Evolutionary conservation across 352 stramenopile species (phyloP).

Genomic region (Phytophthora crassamura): DNA sequence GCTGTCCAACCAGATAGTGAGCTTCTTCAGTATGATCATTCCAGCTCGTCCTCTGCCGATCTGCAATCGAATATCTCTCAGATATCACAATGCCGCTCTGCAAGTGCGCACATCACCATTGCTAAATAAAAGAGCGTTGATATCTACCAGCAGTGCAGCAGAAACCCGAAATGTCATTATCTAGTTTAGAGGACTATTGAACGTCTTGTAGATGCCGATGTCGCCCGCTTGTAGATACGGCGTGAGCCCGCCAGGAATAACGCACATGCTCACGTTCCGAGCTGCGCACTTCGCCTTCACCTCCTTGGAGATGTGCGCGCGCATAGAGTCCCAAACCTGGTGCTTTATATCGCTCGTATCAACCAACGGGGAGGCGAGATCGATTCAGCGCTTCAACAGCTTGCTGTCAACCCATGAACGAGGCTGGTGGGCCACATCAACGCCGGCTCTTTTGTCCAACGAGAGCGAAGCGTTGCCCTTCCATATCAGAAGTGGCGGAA

Average conservation of each 20-base stretch:
- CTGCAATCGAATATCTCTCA: too few relatives aligned
- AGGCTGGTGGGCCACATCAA: slow-evolving; percentile 19
- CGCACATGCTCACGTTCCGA: not conserved
- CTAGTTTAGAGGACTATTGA: too few relatives aligned
- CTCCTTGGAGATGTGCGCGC: slow-evolving; percentile 25
- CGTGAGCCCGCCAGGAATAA: slow-evolving; percentile 15
- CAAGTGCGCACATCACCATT: too few relatives aligned
- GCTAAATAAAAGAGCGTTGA: too few relatives aligned
- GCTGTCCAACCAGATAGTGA: too few relatives aligned
- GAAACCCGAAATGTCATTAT: too few relatives aligned
- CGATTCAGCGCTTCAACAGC: slow-evolving; percentile 5
- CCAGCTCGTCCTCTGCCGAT: too few relatives aligned
- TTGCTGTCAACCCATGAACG: slow-evolving; percentile 20
- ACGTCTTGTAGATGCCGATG: slow-evolving; percentile 23
- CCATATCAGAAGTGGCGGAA: slow-evolving; percentile 19
- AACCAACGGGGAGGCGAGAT: slow-evolving; percentile 11
- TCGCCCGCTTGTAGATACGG: slow-evolving; percentile 15
- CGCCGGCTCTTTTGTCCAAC: too few relatives aligned
- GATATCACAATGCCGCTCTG: too few relatives aligned
- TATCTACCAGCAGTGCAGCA: too few relatives aligned
- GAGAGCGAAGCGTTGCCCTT: slow-evolving; percentile 11
- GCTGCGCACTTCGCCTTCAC: slow-evolving; percentile 18
- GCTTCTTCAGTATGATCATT: too few relatives aligned
- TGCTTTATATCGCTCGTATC: slow-evolving; percentile 1
- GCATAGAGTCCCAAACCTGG: slow-evolving; percentile 32